Evolutionary conservation across 495 filamentous ascomycete species (phyloP), one percentile per base, ranked within the genome.

Genomic region (Aspergillus nanangensis): DNA sequence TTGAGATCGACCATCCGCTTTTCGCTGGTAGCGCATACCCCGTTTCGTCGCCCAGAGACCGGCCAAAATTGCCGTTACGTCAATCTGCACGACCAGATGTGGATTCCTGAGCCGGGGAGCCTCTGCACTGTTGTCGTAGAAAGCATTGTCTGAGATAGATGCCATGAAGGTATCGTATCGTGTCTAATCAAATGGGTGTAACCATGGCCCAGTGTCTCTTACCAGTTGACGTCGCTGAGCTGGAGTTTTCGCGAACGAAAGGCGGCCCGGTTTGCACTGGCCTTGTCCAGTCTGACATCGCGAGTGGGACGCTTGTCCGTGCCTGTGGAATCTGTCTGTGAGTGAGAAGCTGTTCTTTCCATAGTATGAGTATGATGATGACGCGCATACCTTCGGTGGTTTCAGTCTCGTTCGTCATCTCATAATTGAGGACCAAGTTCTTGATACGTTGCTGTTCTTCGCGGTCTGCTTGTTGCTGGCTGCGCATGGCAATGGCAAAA

Each of bases 391-490:
- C 63, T 82, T 92, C 90, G 58, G 88, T 79, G 44, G 75, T 66
- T 23, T 90, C 85, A 57, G 83, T 78, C 44, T 83, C 89, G 41
- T 86, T 86, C 25, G 86, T 78, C 44, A 93, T 82, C 64, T 98
- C 93, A 60, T 95, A 95, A 65, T 95, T 97, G 60, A 98, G 75
- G 35, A 98, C 94, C 18, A 97, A 74, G 60, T 86, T 93, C 71
- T 98, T 98, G 77, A 98, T 98, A 38, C 95, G 88, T 61, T 95
- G 87, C 61, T 98, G 93, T 60, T 98, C 93, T 58, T 93, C 93
- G 41, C 87, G 84, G 61, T 96, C 92, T 0, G 91, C 93, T 63
- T 92, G 84, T 57, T 95, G 90, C 68, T 96, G 90, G 50, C 78
- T 89, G 58, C 88, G 92, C 90, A 97, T 90, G 13, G 94, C 92